Percentiles rank a stretch among this genome's conserved stretches.
Evolutionary conservation across 2,329 filamentous ascomycete genomes (phyloP).

Genomic region (Penicillium verrucosum): DNA sequence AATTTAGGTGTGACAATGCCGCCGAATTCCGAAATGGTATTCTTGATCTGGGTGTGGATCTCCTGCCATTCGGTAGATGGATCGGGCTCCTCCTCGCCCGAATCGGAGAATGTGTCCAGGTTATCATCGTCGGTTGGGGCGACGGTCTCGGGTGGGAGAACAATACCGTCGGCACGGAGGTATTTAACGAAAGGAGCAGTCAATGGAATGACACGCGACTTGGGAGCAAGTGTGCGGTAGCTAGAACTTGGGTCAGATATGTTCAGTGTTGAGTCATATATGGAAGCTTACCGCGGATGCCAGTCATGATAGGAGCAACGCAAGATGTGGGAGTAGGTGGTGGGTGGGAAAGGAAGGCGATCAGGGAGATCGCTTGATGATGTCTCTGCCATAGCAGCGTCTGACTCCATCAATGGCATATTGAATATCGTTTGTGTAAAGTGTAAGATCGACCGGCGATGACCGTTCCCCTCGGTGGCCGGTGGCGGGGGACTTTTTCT

Average conservation of each 20-base stretch:
- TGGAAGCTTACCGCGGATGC: slow-evolving; percentile 65
- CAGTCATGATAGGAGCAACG: slow-evolving; percentile 93
- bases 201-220: slow-evolving; percentile 79
- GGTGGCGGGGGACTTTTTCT: slow-evolving; percentile 23
- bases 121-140: slow-evolving; percentile 42
- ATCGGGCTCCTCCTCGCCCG: slow-evolving; percentile 57
- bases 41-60: slow-evolving; percentile 72
- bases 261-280: neutral
- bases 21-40: slow-evolving; percentile 74
- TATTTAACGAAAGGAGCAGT: slow-evolving; percentile 75
- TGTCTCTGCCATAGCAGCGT: slow-evolving; percentile 13
- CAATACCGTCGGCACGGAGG: slow-evolving; percentile 86
- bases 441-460: neutral
- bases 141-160: slow-evolving; percentile 59
- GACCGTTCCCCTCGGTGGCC: slow-evolving; percentile 12
- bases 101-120: slow-evolving; percentile 51
- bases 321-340: slow-evolving; percentile 81
- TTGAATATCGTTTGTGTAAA: slow-evolving; percentile 2
- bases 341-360: slow-evolving; percentile 70
- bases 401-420: slow-evolving; percentile 33
- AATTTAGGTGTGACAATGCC: slow-evolving; percentile 88
- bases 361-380: slow-evolving; percentile 20
- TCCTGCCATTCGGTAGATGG: slow-evolving; percentile 60
- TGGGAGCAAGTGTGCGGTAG: slow-evolving; percentile 77
- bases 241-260: slow-evolving; percentile 39